phyloP scores from a whole-genome alignment of 169 alveolate species.

The Plasmodium coatneyi region DNA sequence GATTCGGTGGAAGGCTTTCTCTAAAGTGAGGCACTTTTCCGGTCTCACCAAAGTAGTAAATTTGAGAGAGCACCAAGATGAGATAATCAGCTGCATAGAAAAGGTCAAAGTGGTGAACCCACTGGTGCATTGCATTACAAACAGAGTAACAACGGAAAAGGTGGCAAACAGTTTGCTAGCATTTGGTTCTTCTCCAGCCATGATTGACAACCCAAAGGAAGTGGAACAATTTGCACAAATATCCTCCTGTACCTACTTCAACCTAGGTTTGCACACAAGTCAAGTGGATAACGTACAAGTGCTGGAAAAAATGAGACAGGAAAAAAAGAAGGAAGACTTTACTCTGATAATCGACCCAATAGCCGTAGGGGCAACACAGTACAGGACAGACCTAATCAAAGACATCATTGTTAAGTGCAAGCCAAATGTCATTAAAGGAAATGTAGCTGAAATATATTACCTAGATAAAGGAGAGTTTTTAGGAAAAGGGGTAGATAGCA shows the following conservation, averaged over 20 bases:
- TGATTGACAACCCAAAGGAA: constrained; percentile 74
- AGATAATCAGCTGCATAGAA: constrained; percentile 59
- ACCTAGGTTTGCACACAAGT: constrained; percentile 47
- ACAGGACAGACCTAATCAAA: constrained; percentile 44
- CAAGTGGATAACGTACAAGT: constrained; percentile 45
- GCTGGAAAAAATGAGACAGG: constrained; percentile 48
- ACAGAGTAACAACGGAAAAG: constrained; percentile 71
- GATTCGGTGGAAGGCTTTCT: constrained; percentile 2
- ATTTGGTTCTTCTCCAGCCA: constrained; percentile 68
- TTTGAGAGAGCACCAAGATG: constrained; percentile 48
- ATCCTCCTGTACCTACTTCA: constrained; percentile 47
- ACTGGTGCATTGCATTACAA: constrained; percentile 58
- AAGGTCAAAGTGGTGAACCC: constrained; percentile 29
- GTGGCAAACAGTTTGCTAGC: constrained; percentile 68
- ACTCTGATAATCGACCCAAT: constrained; percentile 49
- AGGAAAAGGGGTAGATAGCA: constrained; percentile 73
- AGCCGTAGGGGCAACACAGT: constrained; percentile 72
- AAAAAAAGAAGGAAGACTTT: constrained; percentile 25
- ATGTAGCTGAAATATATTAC: constrained; percentile 55
- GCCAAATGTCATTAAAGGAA: constrained; percentile 73
- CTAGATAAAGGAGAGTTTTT: constrained; percentile 52
- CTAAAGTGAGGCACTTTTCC: constrained; percentile 19
- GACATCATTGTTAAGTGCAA: constrained; percentile 41
- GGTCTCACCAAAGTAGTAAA: constrained; percentile 20
- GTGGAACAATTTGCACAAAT: constrained; percentile 53